Base-by-base conservation (phyloP, 106 monocot species). In the Phalaenopsis aphrodite region DNA sequence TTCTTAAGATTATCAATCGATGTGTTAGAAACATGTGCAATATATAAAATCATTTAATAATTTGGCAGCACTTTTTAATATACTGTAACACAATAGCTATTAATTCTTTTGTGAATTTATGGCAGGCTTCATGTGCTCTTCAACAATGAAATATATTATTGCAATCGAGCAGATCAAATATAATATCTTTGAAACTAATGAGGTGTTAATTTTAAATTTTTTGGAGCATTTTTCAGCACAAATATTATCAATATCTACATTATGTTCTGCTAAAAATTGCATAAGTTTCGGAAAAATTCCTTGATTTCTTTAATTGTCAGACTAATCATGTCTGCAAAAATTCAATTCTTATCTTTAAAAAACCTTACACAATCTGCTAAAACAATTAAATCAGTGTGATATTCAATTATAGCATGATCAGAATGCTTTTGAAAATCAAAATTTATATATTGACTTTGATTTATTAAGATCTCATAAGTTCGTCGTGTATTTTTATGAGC, bases 241-340 rank as follows among this genome's bases (percentile, higher is more conserved):
- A 80, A 30, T 45, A 4, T 8, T 0, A 14, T 55, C 49, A 8
- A 72, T 66, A 45, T 47, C 4, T 1, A 48, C 48, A 72, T 72
- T 56, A 18, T 80, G 72, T 48, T 71, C 14, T 45, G 80, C 80
- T 4, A 71, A 8, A 38, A 69, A 71, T 2, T 72, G 1, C 30
- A 37, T 37, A 3, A 23, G 49, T 45, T 23, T 48, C 21, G 15
- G 39, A 55, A 80, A 66, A 72, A 15, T 52, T 21, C 4, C 72
- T 52, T 55, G 5, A 11, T 3, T 72, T 17, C 5, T n/a, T 15
- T 38, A 39, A 1, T 24, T 46, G 24, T 69, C 24, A 17, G 37
- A 80, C 47, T 71, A 0, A 67, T 80, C 4, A 56, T 80, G 79
- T 24, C 47, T 46, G 23, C 67, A 5, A 71, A 80, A 80, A 23